phyloP scores from a whole-genome alignment of 768 basidiomycete species.

The Pleurotus ostreatus region DNA sequence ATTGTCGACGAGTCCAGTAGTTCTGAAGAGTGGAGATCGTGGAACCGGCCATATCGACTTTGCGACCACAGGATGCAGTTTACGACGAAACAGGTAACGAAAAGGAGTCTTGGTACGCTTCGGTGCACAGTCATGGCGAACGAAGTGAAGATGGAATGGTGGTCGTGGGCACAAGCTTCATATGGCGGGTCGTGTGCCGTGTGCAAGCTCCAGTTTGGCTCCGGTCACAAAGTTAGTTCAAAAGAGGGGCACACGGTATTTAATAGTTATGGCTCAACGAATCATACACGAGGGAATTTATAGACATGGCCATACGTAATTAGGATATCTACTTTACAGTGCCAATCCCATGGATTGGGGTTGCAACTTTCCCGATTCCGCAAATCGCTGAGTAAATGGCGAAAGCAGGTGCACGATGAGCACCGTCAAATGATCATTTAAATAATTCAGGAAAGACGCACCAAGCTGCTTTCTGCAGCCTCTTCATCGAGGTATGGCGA shows the following conservation, averaged over 20 bases:
- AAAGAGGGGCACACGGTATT: too few relatives aligned
- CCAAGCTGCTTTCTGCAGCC: constrained; percentile 1
- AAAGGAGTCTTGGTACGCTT: constrained; percentile 26
- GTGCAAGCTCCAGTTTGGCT: not conserved
- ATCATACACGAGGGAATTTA: not conserved
- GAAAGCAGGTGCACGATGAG: not conserved
- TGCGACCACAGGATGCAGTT: constrained; percentile 67
- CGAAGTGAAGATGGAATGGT: not conserved
- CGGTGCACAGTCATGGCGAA: not conserved
- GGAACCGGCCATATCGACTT: constrained; percentile 42
- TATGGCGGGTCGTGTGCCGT: constrained; percentile 5
- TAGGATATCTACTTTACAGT: not conserved
- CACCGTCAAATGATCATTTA: too few relatives aligned
- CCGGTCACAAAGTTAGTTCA: too few relatives aligned
- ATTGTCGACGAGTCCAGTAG: not conserved
- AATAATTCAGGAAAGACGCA: not conserved
- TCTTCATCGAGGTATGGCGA: constrained; percentile 1
- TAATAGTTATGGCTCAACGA: too few relatives aligned
- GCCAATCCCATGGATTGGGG: not conserved
- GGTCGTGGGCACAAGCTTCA: not conserved
- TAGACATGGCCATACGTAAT: too few relatives aligned
- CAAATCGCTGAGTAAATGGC: not conserved
- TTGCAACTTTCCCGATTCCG: not conserved
- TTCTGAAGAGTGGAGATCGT: constrained; percentile 19
- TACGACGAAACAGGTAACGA: constrained; percentile 48